A percentile compares a stretch with the other conserved stretches of the same genome.
Conservation (phyloP, 495 filamentous ascomycete genomes). For the Aspergillus taichungensis region DNA sequence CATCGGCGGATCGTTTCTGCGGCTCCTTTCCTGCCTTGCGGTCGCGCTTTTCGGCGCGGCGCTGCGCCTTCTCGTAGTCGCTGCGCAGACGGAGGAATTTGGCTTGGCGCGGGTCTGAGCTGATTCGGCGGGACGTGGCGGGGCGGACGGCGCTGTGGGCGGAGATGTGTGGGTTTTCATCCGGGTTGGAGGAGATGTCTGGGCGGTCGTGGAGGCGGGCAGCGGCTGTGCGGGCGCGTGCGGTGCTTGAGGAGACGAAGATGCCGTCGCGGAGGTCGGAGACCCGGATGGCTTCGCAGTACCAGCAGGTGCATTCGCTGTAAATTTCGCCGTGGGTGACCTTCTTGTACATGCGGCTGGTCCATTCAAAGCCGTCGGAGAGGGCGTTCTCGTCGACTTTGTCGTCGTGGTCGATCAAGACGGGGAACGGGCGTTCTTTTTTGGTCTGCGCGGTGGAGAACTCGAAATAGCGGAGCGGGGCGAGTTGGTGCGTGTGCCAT, state of each 20-base stretch:
- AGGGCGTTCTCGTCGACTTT: slow-evolving; percentile 61
- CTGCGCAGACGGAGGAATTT: slow-evolving; percentile 41
- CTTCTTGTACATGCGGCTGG: slow-evolving; percentile 58
- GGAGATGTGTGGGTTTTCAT: slow-evolving; percentile 62
- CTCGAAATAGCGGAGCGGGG: slow-evolving; percentile 52
- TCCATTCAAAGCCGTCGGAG: slow-evolving; percentile 62
- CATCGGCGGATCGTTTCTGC: slow-evolving; percentile 21
- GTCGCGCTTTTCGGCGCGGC: slow-evolving; percentile 53
- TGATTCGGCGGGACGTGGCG: slow-evolving; percentile 3
- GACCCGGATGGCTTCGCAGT: slow-evolving; percentile 72
- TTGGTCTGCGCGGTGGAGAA: slow-evolving; percentile 30
- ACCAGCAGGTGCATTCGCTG: slow-evolving; percentile 84
- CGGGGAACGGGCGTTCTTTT: neutral
- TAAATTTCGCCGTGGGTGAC: slow-evolving; percentile 53
- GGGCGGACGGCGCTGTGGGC: slow-evolving; percentile 51
- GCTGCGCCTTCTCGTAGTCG: slow-evolving; percentile 52
- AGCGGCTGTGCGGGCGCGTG: slow-evolving; percentile 28
- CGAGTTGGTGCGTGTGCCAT: slow-evolving; percentile 63
- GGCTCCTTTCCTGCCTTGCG: slow-evolving; percentile 29
- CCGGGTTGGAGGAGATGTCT: slow-evolving; percentile 46
- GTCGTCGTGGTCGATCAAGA: slow-evolving; percentile 82
- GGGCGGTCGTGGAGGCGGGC: slow-evolving; percentile 44
- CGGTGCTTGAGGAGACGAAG: slow-evolving; percentile 18
- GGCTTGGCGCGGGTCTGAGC: slow-evolving; percentile 6
- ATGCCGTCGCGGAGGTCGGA: slow-evolving; percentile 41